phyloP scores from a whole-genome alignment of 306 rosid species.

The Dalbergia cochinchinensis region DNA sequence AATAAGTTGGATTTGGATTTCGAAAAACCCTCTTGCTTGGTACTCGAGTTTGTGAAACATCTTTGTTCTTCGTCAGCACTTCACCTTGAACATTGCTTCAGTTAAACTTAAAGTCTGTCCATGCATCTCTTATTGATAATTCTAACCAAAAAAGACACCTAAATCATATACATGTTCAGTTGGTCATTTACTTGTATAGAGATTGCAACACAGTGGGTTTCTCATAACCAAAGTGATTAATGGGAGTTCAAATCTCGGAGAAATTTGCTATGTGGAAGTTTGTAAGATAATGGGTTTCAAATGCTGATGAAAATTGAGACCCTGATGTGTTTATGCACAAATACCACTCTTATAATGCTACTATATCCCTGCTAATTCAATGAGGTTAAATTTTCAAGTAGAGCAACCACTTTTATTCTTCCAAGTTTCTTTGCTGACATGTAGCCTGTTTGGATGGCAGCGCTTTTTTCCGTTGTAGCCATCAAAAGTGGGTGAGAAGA shows the following conservation, averaged over 20 bases:
- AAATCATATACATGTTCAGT: slow-evolving; percentile 55
- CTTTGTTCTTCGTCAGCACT: slow-evolving; percentile 44
- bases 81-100: slow-evolving; percentile 18
- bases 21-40: slow-evolving; percentile 31
- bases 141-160: slow-evolving; percentile 58
- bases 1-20: not conserved
- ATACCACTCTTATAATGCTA: too few relatives aligned
- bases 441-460: too few relatives aligned
- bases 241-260: slow-evolving; percentile 54
- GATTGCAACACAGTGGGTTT: slow-evolving; percentile 56
- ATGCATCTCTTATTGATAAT: slow-evolving; percentile 55
- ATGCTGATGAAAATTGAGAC: slow-evolving; percentile 56
- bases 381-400: too few relatives aligned
- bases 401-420: too few relatives aligned
- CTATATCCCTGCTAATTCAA: too few relatives aligned
- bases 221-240: slow-evolving; percentile 61
- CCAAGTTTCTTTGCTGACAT: too few relatives aligned
- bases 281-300: slow-evolving; percentile 47
- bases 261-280: slow-evolving; percentile 50
- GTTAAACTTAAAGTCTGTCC: slow-evolving; percentile 36
- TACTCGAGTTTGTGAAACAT: slow-evolving; percentile 37
- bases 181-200: slow-evolving; percentile 44
- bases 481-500: too few relatives aligned
- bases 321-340: slow-evolving; percentile 53
- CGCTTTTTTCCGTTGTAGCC: too few relatives aligned